Evolutionary conservation across 2,329 filamentous ascomycete species (phyloP), one percentile per base, ranked within the genome.

Genomic region (Exophiala bonariae): DNA sequence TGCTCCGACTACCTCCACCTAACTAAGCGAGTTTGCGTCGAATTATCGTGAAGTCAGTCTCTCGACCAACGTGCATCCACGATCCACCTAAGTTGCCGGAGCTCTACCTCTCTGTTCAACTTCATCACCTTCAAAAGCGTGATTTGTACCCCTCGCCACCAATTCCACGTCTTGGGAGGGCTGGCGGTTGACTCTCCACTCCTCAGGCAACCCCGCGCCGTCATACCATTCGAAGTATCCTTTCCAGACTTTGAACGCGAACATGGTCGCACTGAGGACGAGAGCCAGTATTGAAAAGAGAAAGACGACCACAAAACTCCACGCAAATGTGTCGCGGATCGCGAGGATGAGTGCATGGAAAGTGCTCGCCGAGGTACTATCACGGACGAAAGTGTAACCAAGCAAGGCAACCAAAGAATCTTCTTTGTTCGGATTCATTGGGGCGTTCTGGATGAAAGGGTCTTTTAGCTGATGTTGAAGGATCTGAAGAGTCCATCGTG

Each of bases 381-480:
- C 7, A 26, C 33, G 35, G 37, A 49, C 14, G 13, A 54, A 54
- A 13, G 47, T 46, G 26, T 54, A 54, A 19, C 51, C 51, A 5
- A 48, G 44, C 23, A 54, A 33, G 11, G 50, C 40, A n/a, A 49
- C 32, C 28, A 36, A 41, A 6, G 51, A 47, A 34, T 54, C 41
- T 23, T 54, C 51, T 23, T 17, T 17, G 23, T 11, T 26, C 14
- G 36, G 32, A 8, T 13, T 33, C 8, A 17, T 16, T 9, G 8
- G 10, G 8, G 10, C 18, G 17, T 18, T 7, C 7, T 37, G 19
- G n/a, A 20, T 13, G 7, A 13, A 18, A 8, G 22, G 22, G 14
- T 28, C n/a, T 23, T 37, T 19, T 4, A 16, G 4, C 13, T 23
- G 22, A 38, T 26, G 17, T 18, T 41, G 20, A 13, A 14, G n/a